Percentiles rank a stretch among this genome's conserved stretches.
Evolutionary conservation across 1,284 basidiomycete species (phyloP).

Genomic region (Trametes versicolor): DNA sequence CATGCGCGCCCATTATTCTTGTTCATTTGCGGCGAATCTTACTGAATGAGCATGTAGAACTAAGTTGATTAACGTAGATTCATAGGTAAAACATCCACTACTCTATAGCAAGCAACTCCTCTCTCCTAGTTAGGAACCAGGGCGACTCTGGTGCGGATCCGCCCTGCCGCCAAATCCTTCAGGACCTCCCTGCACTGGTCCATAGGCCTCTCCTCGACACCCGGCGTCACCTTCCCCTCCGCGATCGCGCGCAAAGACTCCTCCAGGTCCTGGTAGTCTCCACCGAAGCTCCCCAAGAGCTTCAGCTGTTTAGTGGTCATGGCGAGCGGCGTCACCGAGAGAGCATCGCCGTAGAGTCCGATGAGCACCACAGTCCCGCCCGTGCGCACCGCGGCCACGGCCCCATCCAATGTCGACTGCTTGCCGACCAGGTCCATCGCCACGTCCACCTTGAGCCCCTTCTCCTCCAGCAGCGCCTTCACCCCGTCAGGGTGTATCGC

Average conservation of each 20-base stretch:
- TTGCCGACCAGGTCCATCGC: constrained; percentile 47
- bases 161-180: constrained; percentile 10
- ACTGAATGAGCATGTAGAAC: no score
- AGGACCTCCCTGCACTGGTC: constrained; percentile 25
- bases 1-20: no score
- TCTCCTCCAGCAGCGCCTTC: constrained; percentile 23
- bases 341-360: constrained; percentile 25
- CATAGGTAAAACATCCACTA: background rate
- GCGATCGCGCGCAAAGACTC: constrained; percentile 37
- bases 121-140: constrained; percentile 7
- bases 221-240: constrained; percentile 34
- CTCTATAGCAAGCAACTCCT: no score
- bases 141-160: constrained; percentile 12
- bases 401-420: constrained; percentile 33
- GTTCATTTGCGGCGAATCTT: no score
- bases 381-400: constrained; percentile 19
- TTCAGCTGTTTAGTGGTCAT: constrained; percentile 32
- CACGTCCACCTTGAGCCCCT: constrained; percentile 52
- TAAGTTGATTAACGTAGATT: background rate
- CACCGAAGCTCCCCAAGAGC: constrained; percentile 31
- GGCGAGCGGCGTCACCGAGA: constrained; percentile 23
- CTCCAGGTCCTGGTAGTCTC: constrained; percentile 30
- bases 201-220: constrained; percentile 35
- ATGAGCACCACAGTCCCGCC: constrained; percentile 34
- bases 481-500: constrained; percentile 30